These are phyloP conservation scores for Hygrophorus pudorinus DNA, from an alignment of 768 basidiomycete species.

Conservation along the genomic window DNA sequence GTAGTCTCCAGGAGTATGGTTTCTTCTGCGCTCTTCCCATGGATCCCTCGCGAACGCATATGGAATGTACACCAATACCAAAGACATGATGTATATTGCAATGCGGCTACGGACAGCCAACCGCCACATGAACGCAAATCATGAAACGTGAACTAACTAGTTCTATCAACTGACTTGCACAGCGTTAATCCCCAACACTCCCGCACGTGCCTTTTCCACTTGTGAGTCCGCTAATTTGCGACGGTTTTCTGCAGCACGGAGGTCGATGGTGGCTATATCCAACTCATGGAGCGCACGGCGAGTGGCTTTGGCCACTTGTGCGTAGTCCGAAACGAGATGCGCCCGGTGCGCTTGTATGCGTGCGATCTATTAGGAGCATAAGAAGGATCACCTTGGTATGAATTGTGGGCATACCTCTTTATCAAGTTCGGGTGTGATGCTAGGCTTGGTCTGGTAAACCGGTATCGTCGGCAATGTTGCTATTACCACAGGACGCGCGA, in stretches of 20 bases:
- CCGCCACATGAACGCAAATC: no score
- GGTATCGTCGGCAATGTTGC: conserved; percentile 19
- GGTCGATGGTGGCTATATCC: conserved; percentile 48
- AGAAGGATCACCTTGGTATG: background rate
- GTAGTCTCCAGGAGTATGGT: conserved; percentile 37
- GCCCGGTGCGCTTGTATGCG: conserved; percentile 29
- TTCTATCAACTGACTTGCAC: background rate
- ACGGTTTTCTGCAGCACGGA: conserved; percentile 47
- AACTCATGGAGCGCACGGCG: conserved; percentile 52
- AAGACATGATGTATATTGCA: conserved; percentile 13
- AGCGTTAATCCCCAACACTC: conserved; percentile 51
- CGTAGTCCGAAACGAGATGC: conserved; percentile 29
- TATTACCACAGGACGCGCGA: background rate
- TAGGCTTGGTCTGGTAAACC: conserved; percentile 16
- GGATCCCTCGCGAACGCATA: conserved; percentile 54
- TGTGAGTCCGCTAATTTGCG: conserved; percentile 48
- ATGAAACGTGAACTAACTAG: no score
- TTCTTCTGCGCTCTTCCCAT: conserved; percentile 64
- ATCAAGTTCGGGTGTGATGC: conserved; percentile 16
- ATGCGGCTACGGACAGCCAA: background rate
- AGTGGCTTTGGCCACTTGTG: conserved; percentile 26
- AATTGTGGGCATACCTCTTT: conserved; percentile 4
- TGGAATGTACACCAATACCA: conserved; percentile 61
- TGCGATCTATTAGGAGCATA: conserved; percentile 14
- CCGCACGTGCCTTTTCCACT: conserved; percentile 50